These are phyloP conservation scores for Alternaria dauci DNA, from an alignment of 2,329 filamentous ascomycete genomes.

Conservation along the genomic window DNA sequence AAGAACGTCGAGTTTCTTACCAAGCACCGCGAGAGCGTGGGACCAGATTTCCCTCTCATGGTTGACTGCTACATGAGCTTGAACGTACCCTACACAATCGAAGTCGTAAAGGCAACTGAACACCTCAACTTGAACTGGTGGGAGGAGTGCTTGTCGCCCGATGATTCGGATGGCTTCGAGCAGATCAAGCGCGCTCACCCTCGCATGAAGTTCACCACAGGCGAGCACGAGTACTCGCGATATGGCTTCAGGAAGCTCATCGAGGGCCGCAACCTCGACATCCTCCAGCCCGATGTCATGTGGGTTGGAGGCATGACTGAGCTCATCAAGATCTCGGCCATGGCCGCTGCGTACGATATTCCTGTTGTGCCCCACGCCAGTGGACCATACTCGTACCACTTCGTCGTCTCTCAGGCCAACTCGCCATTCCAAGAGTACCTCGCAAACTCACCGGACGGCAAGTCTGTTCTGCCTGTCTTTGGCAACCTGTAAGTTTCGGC, in stretches of 20 bases:
- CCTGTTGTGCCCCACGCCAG: slow-evolving; percentile 95
- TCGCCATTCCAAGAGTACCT: slow-evolving; percentile 96
- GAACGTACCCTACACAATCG: slow-evolving; percentile 91
- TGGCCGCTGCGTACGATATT: slow-evolving; percentile 92
- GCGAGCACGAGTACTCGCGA: slow-evolving; percentile 93
- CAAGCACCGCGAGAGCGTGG: slow-evolving; percentile 83
- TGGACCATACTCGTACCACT: slow-evolving; percentile 95
- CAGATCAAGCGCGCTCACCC: slow-evolving; percentile 92
- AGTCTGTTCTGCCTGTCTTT: slow-evolving; percentile 89
- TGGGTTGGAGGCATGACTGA: slow-evolving; percentile 95
- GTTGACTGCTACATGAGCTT: slow-evolving; percentile 98
- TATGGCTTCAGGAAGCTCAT: slow-evolving; percentile 96
- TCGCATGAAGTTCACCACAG: slow-evolving; percentile 90
- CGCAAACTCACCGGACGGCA: slow-evolving; percentile 89
- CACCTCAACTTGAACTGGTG: slow-evolving; percentile 95
- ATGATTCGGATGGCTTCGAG: slow-evolving; percentile 90
- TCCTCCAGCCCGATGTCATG: slow-evolving; percentile 96
- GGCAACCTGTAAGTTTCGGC: slow-evolving; percentile 85
- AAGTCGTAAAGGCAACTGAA: slow-evolving; percentile 83
- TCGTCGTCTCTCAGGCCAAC: slow-evolving; percentile 91
- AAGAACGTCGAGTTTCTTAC: slow-evolving; percentile 92
- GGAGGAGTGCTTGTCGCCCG: slow-evolving; percentile 91
- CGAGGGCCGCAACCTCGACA: slow-evolving; percentile 89
- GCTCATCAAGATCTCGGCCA: slow-evolving; percentile 84
- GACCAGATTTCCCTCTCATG: slow-evolving; percentile 90